Conservation (phyloP, 1,139 yeast species). For the Saccharomyces uvarum region DNA sequence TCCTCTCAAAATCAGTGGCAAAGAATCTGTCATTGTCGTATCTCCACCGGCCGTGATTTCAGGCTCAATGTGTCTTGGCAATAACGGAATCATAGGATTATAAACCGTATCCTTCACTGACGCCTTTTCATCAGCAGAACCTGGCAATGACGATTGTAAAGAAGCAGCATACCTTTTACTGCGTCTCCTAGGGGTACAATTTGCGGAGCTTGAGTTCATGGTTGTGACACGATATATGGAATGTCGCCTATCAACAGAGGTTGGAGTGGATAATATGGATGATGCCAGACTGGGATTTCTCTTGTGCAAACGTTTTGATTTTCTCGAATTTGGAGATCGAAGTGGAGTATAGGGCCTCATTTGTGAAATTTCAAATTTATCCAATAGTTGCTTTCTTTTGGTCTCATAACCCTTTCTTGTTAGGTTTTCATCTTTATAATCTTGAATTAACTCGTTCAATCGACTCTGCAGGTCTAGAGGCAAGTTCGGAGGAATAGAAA, state of each 20-base stretch:
- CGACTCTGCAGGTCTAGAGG: constrained; percentile 25
- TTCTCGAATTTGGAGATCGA: constrained; percentile 1
- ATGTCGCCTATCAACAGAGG: constrained; percentile 6
- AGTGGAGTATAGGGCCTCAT: background rate
- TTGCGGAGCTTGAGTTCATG: constrained; percentile 18
- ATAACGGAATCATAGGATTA: constrained; percentile 47
- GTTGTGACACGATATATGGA: constrained; percentile 30
- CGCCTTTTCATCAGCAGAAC: constrained; percentile 2
- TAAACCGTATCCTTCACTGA: constrained; percentile 12
- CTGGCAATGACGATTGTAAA: constrained; percentile 15
- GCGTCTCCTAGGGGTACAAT: constrained; percentile 11
- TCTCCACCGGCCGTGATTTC: constrained; percentile 8
- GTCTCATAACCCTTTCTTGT: constrained; percentile 62
- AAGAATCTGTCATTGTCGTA: constrained; percentile 41
- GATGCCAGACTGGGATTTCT: constrained; percentile 2
- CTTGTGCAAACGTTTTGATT: constrained; percentile 6
- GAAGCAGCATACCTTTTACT: constrained; percentile 15
- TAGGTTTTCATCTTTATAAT: constrained; percentile 55
- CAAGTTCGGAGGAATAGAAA: constrained; percentile 26
- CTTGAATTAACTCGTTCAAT: constrained; percentile 41
- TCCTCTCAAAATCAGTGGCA: constrained; percentile 65
- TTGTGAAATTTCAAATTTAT: constrained; percentile 15
- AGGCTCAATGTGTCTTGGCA: constrained; percentile 41
- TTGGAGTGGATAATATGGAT: constrained; percentile 15
- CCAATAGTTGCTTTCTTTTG: constrained; percentile 44